Evolutionary conservation across 2,329 filamentous ascomycete genomes (phyloP).

Genomic region (Sordariomycetes sp.): DNA sequence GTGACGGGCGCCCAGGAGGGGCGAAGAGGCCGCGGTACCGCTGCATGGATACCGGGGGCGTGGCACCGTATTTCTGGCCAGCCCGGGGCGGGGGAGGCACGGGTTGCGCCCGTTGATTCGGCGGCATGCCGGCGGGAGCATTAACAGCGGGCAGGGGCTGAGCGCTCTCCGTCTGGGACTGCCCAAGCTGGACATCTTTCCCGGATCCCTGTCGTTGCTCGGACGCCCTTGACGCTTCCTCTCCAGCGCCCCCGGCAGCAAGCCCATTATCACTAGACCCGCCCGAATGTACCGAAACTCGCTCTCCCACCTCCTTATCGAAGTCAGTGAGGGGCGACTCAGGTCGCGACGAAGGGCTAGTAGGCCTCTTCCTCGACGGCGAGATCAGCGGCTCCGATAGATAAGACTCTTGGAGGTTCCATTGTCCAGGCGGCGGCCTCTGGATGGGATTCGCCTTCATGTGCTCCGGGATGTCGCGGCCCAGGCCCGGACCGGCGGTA

Average conservation of each 20-base stretch:
- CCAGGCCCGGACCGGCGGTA: neutral
- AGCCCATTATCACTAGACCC: neutral
- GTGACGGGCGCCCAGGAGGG: conserved; percentile 8
- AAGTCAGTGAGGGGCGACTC: conserved; percentile 12
- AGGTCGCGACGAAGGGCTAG: conserved; percentile 6
- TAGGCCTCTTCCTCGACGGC: conserved; percentile 22
- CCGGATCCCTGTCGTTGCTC: neutral
- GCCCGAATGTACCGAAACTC: neutral
- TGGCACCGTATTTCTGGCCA: neutral
- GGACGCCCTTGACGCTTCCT: neutral
- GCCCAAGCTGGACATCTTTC: neutral
- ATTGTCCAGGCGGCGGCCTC: conserved; percentile 30
- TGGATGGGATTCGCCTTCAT: conserved; percentile 23
- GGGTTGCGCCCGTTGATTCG: neutral
- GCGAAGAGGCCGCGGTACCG: conserved; percentile 38
- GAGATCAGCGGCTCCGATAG: conserved; percentile 37
- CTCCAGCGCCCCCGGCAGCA: neutral
- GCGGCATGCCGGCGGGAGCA: neutral
- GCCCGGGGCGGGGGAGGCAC: neutral
- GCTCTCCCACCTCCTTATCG: conserved; percentile 39
- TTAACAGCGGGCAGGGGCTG: neutral
- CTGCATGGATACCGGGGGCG: conserved; percentile 36
- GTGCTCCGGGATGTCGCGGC: neutral
- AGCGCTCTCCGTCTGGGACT: neutral
- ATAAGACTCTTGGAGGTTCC: conserved; percentile 45